phyloP scores from a whole-genome alignment of 2,329 filamentous ascomycete species.

The Neopestalotiopsis sp. region DNA sequence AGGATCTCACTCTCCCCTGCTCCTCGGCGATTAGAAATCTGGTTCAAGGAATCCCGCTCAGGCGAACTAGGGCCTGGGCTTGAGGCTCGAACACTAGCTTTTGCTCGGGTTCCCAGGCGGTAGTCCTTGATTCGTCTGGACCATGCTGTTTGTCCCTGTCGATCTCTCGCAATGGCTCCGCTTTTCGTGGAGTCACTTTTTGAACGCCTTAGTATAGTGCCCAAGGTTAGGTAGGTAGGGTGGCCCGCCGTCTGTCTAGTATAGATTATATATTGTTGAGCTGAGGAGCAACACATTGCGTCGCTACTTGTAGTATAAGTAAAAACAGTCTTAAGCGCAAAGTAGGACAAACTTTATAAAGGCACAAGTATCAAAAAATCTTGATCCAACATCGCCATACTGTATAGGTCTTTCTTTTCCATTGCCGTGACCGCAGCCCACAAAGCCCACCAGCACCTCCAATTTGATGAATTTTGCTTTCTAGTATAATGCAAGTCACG shows the following conservation, averaged over 20 bases:
- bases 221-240: neutral
- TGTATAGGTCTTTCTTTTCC: no score
- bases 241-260: neutral
- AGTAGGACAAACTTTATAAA: no score
- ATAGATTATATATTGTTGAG: neutral
- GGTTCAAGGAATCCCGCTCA: neutral
- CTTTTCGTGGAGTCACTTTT: constrained; percentile 1
- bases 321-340: neutral
- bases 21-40: neutral
- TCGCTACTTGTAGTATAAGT: neutral
- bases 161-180: constrained; percentile 9
- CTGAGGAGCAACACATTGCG: neutral
- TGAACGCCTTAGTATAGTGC: constrained; percentile 4
- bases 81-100: neutral
- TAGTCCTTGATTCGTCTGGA: neutral
- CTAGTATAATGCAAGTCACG: no score
- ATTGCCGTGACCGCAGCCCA: no score
- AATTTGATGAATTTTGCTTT: no score
- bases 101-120: neutral
- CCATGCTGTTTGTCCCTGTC: neutral
- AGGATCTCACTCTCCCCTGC: neutral
- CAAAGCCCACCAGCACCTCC: no score
- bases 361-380: no score
- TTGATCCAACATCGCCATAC: no score
- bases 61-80: neutral